Conservation (phyloP, 176 grass and related monocot genomes). For the Oryza longistaminata region DNA sequence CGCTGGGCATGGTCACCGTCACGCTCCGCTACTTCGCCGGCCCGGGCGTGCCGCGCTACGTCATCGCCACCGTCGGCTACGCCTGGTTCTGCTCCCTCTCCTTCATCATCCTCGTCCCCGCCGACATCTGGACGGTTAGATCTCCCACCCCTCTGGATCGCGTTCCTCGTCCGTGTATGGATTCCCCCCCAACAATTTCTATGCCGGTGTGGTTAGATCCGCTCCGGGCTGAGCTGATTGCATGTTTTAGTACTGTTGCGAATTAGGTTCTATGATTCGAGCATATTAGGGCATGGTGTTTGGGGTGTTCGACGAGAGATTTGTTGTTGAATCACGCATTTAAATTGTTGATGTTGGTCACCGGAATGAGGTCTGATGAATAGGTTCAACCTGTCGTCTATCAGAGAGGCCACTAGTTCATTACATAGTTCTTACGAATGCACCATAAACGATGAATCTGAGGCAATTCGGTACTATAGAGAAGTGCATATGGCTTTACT, state of each 20-base stretch:
- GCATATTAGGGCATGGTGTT: not conserved
- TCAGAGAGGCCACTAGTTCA: not conserved
- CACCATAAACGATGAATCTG: not conserved
- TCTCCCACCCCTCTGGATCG: slow-evolving; percentile 18
- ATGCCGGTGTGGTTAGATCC: slow-evolving; percentile 39
- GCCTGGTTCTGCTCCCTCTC: slow-evolving; percentile 99
- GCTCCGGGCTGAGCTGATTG: not conserved
- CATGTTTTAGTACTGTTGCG: slow-evolving; percentile 26
- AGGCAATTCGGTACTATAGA: slow-evolving; percentile 14
- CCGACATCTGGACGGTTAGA: slow-evolving; percentile 98
- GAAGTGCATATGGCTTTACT: slow-evolving; percentile 8
- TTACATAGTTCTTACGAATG: slow-evolving; percentile 6
- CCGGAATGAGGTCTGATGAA: not conserved
- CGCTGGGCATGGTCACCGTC: slow-evolving; percentile 89
- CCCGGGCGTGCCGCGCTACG: slow-evolving; percentile 84
- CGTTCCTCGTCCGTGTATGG: not conserved
- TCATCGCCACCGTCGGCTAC: slow-evolving; percentile 89
- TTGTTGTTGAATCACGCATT: not conserved
- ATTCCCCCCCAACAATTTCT: not conserved
- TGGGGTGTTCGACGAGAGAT: not conserved
- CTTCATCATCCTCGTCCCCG: slow-evolving; percentile 98
- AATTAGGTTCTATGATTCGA: slow-evolving; percentile 5
- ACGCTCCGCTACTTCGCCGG: slow-evolving; percentile 99
- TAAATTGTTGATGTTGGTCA: not conserved
- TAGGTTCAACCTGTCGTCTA: not conserved